Evolutionary conservation across 2,329 filamentous ascomycete genomes (phyloP).

Genomic region (Microthyrium microscopicum): DNA sequence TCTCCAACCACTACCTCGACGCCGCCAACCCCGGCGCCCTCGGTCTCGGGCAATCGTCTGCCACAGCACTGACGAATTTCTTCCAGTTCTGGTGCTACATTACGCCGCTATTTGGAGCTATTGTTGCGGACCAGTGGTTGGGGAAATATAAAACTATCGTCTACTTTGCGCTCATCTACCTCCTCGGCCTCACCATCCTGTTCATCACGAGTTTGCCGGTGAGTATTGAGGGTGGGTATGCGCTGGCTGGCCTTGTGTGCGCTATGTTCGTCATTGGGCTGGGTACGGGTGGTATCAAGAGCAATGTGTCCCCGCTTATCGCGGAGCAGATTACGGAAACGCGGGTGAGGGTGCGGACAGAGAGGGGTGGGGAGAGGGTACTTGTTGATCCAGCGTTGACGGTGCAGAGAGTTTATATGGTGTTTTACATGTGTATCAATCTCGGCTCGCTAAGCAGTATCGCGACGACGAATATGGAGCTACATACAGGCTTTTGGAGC

Average conservation of each 20-base stretch:
- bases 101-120: constrained; percentile 29
- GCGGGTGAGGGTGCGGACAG: constrained; percentile 22
- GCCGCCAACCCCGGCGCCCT: constrained; percentile 9
- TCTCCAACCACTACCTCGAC: constrained; percentile 23
- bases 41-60: constrained; percentile 25
- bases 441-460: constrained; percentile 51
- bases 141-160: constrained; percentile 57
- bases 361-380: constrained; percentile 20
- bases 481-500: constrained; percentile 48
- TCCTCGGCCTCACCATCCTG: constrained; percentile 49
- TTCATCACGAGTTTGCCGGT: constrained; percentile 46
- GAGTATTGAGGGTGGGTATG: constrained; percentile 42
- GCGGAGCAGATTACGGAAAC: constrained; percentile 30
- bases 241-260: constrained; percentile 47
- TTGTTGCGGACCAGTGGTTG: constrained; percentile 49
- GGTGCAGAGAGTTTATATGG: constrained; percentile 27
- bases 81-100: constrained; percentile 31
- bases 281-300: constrained; percentile 68
- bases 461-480: constrained; percentile 51
- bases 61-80: constrained; percentile 29
- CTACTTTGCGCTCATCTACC: constrained; percentile 45
- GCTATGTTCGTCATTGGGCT: constrained; percentile 54
- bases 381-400: constrained; percentile 24
- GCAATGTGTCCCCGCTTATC: constrained; percentile 45
- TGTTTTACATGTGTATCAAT: constrained; percentile 56